These are phyloP conservation scores for Tubosaeta sp. DNA, from an alignment of 768 basidiomycete genomes.

Conservation along the genomic window DNA sequence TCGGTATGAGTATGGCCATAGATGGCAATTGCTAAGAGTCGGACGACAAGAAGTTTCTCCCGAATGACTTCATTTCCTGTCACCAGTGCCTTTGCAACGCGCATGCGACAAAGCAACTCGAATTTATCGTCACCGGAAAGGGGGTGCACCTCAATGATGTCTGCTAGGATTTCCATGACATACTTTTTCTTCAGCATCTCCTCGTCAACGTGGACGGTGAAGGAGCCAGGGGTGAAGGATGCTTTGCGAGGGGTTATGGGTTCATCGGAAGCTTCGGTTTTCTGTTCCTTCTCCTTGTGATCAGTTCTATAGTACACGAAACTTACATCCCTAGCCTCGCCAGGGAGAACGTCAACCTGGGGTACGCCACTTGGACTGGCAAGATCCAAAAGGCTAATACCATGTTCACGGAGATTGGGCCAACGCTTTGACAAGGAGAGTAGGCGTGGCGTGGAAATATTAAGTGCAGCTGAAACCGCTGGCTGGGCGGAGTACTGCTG, in stretches of 20 bases:
- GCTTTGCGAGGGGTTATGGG: constrained; percentile 49
- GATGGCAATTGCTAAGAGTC: constrained; percentile 85
- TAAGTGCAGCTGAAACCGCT: constrained; percentile 77
- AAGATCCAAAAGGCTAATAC: constrained; percentile 71
- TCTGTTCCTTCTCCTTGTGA: constrained; percentile 42
- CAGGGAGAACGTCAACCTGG: constrained; percentile 59
- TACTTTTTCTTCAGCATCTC: constrained; percentile 55
- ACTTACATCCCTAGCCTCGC: constrained; percentile 72
- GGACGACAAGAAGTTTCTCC: constrained; percentile 73
- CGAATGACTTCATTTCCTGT: constrained; percentile 57
- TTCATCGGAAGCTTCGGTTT: constrained; percentile 42
- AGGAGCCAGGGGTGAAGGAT: constrained; percentile 42
- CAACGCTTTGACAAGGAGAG: constrained; percentile 82
- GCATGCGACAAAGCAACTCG: constrained; percentile 82
- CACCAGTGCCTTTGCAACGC: constrained; percentile 67
- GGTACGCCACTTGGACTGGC: constrained; percentile 49
- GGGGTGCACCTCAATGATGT: constrained; percentile 59
- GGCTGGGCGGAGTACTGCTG: constrained; percentile 93
- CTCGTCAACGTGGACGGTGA: constrained; percentile 60
- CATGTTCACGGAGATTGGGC: constrained; percentile 77
- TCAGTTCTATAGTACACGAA: constrained; percentile 78
- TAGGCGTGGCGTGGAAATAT: constrained; percentile 75
- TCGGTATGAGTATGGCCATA: constrained; percentile 87
- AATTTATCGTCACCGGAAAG: constrained; percentile 83
- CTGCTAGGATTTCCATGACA: constrained; percentile 74